These are phyloP conservation scores for Penicillium italicum DNA, from an alignment of 2,329 filamentous ascomycete genomes.

Conservation along the genomic window DNA sequence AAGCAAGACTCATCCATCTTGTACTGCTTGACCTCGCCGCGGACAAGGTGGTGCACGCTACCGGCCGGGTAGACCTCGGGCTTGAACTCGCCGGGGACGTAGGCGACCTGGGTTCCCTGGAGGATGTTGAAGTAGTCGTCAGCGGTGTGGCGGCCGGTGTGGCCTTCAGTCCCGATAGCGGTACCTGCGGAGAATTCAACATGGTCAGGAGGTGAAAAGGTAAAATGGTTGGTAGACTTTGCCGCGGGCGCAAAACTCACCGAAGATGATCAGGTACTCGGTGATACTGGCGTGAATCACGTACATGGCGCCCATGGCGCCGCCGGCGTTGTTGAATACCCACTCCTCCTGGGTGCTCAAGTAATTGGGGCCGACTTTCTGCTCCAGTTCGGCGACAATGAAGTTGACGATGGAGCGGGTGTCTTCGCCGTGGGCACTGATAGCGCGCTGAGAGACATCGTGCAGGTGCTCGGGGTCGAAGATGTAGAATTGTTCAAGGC, in stretches of 20 bases:
- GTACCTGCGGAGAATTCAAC: constrained; percentile 25
- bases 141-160: constrained; percentile 82
- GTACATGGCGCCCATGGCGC: constrained; percentile 89
- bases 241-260: constrained; percentile 32
- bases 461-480: constrained; percentile 68
- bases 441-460: constrained; percentile 62
- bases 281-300: constrained; percentile 87
- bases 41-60: constrained; percentile 40
- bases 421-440: constrained; percentile 69
- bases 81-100: constrained; percentile 38
- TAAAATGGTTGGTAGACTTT: neutral
- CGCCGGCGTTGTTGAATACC: constrained; percentile 89
- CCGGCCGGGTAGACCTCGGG: constrained; percentile 39
- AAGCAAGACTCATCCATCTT: constrained; percentile 44
- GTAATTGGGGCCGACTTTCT: constrained; percentile 47
- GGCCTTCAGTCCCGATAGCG: constrained; percentile 71
- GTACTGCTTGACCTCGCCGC: constrained; percentile 73
- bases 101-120: constrained; percentile 39
- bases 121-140: constrained; percentile 96
- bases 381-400: constrained; percentile 66
- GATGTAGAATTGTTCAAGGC: constrained; percentile 62
- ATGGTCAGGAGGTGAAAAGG: neutral
- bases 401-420: constrained; percentile 64
- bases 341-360: constrained; percentile 74
- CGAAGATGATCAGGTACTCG: constrained; percentile 88